Conservation (phyloP, 2,329 filamentous ascomycete species). For the Chalara sp. region DNA sequence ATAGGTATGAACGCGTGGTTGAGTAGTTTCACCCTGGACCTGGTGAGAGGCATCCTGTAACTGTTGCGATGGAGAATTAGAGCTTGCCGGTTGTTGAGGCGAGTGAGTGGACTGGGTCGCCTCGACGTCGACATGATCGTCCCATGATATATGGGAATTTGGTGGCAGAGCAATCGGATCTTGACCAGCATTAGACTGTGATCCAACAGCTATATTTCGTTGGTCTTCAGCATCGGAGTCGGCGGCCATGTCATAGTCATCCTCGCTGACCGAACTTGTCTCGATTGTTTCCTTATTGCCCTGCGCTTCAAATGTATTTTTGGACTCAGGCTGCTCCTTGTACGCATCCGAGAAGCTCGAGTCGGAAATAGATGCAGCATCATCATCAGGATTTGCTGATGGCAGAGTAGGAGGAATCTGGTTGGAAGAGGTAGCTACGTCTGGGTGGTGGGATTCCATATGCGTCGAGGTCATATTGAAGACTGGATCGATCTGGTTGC, state of each 20-base stretch:
- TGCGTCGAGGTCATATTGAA: slow-evolving; percentile 62
- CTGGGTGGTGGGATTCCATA: slow-evolving; percentile 29
- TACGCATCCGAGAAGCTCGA: slow-evolving; percentile 29
- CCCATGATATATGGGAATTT: slow-evolving; percentile 9
- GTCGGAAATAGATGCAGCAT: slow-evolving; percentile 13
- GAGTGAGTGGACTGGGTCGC: slow-evolving; percentile 5
- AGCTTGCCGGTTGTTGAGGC: too few relatives aligned
- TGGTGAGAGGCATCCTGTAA: slow-evolving; percentile 9
- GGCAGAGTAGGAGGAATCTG: slow-evolving; percentile 4
- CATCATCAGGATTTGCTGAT: slow-evolving; percentile 5
- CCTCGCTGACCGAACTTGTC: slow-evolving; percentile 15
- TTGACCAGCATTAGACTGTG: slow-evolving; percentile 23
- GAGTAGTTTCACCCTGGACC: slow-evolving; percentile 11
- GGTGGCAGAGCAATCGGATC: slow-evolving; percentile 16
- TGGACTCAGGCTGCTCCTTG: slow-evolving; percentile 21
- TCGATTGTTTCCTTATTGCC: slow-evolving; percentile 13
- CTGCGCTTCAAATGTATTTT: slow-evolving; percentile 4
- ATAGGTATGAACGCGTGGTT: slow-evolving; percentile 16
- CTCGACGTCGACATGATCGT: slow-evolving; percentile 12
- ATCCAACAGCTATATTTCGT: slow-evolving; percentile 15
- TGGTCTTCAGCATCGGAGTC: slow-evolving; percentile 28
- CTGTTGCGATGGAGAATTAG: too few relatives aligned
- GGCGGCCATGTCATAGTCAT: slow-evolving; percentile 32
- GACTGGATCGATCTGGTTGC: slow-evolving; percentile 64
- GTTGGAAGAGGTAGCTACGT: slow-evolving; percentile 12